Base-by-base conservation (phyloP, 768 basidiomycete species). In the Mycena kentingensis region DNA sequence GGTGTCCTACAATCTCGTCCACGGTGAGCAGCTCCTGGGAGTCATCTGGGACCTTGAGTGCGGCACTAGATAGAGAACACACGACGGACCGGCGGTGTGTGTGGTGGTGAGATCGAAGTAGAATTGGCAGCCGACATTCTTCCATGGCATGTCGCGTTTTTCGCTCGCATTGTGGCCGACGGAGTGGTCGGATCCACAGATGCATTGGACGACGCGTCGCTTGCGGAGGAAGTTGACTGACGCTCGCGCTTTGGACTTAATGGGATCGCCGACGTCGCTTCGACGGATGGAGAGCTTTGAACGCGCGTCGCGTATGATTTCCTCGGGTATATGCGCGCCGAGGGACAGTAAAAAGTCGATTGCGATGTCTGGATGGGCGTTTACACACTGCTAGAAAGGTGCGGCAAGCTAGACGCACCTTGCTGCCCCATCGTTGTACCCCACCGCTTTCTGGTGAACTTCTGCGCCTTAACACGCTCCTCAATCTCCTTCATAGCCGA, bases 121-220 rank as follows among this genome's bases (percentile, higher is more conserved):
- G 16, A 46, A 44, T 28, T 3, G 10, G 21, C 48, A 45, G 16
- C 37, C 38, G 16, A 55, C 39, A 26, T 49, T 31, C 38, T 50
- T 28, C 36, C 44, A 50, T 3, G 55, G 24, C 25, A 45, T 51
- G 13, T 51, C 43, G 16, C 55, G 41, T 29, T 34, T 29, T 13
- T 44, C 38, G 13, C 47, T 28, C 2, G 49, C 8, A 32, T 46
- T 34, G 24, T 48, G 41, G 18, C 49, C 55, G 21, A 34, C 22
- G 10, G 26, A 18, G 26, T 51, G 22, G 36, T 56, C 37, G 16
- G 49, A 28, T 38, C 55, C 44, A 24, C 49, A 56, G 4, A 52
- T 31, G 22, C 54, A 55, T 27, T 55, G 54, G 46, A 26, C 44
- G 16, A 55, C 36, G 7, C 42, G 35, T 34, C 27, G 47, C 48